Base-by-base conservation (phyloP, 805 yeast genomes). In the Wickerhamiella vanderwaltii region DNA sequence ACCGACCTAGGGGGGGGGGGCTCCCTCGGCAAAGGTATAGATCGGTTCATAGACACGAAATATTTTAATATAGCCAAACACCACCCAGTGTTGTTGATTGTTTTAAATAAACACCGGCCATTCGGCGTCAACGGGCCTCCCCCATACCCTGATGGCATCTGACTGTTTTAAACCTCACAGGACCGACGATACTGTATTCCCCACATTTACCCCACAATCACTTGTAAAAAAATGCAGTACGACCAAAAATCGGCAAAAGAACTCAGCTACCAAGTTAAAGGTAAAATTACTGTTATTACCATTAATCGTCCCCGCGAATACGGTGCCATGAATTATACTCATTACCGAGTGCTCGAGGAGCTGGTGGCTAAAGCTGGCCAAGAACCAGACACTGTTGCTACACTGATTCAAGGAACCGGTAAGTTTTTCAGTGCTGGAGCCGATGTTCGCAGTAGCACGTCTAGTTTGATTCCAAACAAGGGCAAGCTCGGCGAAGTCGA, bases 391-490 rank as follows among this genome's bases (percentile, higher is more conserved):
- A 77, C 88, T 0, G 53, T 69, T 6, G 68, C 74, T 18, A 85
- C 95, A 1, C 62, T 81, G 38, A 59, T 85, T 37, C 77, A 74
- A 53, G 68, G 85, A 25, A 66, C 79, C 0, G 94, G 94, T 0
- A 66, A 78, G 44, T 80, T 71, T 57, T 85, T 84, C 58, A 75
- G 85, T 19, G 80, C 94, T 5, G 95, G 95, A 19, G 95, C 94
- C 16, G 77, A 84, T 55, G 72, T 81, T 39, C 67, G 63, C 37
- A 67, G 62, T 32, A 51, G 48, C 6, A 11, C 39, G 6, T 29
- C 29, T 23, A n/a, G 38, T 7, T 39, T 13, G 55, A 34, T 45
- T n/a, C 38, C 28, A 4, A 26, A 29, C 17, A 30, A 23, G 18
- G 19, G 15, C 9, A 32, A 25, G 11, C 7, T 29, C 1, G 47